These are phyloP conservation scores for Apiotrichum porosum DNA, from an alignment of 1,284 basidiomycete genomes.

Conservation along the genomic window DNA sequence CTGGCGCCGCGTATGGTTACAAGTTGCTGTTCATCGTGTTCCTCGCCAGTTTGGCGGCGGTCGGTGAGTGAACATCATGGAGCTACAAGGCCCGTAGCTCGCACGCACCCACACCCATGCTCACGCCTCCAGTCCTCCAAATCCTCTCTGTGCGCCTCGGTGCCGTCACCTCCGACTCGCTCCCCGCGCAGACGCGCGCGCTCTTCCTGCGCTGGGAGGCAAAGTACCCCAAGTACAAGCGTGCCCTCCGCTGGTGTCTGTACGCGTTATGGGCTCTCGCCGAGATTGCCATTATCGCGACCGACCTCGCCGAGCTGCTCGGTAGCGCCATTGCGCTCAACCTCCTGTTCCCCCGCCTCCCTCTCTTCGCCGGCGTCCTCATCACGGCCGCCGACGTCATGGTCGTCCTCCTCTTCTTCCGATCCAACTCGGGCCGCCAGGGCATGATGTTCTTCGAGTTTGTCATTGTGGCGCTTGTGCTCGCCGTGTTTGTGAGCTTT, in stretches of 20 bases:
- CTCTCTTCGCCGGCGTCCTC: conserved; percentile 75
- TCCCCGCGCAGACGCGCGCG: conserved; percentile 58
- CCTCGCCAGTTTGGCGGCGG: conserved; percentile 73
- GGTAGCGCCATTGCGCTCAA: conserved; percentile 74
- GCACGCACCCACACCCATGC: not conserved
- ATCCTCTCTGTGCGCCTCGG: conserved; percentile 52
- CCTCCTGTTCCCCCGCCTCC: conserved; percentile 71
- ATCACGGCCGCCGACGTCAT: conserved; percentile 81
- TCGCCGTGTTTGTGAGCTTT: conserved; percentile 77
- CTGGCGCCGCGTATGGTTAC: conserved; percentile 74
- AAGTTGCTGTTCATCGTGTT: conserved; percentile 80
- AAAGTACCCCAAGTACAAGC: conserved; percentile 62
- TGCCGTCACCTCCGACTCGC: conserved; percentile 47
- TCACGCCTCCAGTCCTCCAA: conserved; percentile 30
- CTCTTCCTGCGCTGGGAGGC: conserved; percentile 62
- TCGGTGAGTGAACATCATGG: conserved; percentile 28
- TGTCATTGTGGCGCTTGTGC: conserved; percentile 61
- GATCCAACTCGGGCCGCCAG: conserved; percentile 36
- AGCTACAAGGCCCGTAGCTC: no score
- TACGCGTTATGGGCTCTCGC: conserved; percentile 54
- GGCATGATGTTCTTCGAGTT: conserved; percentile 64
- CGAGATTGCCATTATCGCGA: conserved; percentile 76
- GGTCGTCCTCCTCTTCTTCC: conserved; percentile 51
- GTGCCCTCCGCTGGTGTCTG: conserved; percentile 40
- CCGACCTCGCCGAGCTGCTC: conserved; percentile 61